Conservation (phyloP, 2,329 filamentous ascomycete genomes). For the Ascosphaera apis region DNA sequence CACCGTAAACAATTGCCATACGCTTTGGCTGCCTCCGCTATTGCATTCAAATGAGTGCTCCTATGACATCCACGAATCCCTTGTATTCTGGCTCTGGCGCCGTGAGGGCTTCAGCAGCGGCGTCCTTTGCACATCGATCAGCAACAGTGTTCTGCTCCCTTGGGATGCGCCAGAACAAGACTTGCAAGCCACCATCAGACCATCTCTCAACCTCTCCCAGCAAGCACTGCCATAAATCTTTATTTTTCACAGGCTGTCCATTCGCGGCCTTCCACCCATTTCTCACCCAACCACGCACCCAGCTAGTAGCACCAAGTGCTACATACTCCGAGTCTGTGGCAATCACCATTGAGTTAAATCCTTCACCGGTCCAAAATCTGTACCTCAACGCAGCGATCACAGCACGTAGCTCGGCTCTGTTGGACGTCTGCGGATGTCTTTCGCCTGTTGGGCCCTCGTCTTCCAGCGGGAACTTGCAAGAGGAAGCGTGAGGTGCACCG, state of each 20-base stretch:
- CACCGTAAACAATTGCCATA: too few species aligned
- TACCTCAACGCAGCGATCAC: constrained; percentile 27
- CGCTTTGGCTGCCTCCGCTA: too few species aligned
- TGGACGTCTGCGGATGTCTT: constrained; percentile 21
- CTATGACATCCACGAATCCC: too few species aligned
- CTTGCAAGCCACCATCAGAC: constrained; percentile 10
- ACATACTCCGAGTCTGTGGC: constrained; percentile 33
- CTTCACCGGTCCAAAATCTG: constrained; percentile 22
- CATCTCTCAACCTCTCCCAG: constrained; percentile 18
- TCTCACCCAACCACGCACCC: constrained; percentile 21
- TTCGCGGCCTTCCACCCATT: constrained; percentile 22
- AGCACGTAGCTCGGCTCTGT: constrained; percentile 33
- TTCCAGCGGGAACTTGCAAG: constrained; percentile 23
- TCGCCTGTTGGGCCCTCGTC: constrained; percentile 20
- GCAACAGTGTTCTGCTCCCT: constrained; percentile 21
- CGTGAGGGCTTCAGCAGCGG: too few species aligned
- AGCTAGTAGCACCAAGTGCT: constrained; percentile 22
- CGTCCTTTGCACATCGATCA: constrained; percentile 18
- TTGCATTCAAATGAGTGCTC: too few species aligned
- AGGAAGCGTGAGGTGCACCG: constrained; percentile 3
- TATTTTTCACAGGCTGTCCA: constrained; percentile 22
- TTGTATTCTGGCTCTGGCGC: too few species aligned
- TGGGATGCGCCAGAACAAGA: constrained; percentile 28
- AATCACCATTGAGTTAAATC: constrained; percentile 23
- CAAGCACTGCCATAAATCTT: constrained; percentile 29